These are phyloP conservation scores for Canna indica DNA, from an alignment of 176 grass and related monocot genomes.

Conservation along the genomic window DNA sequence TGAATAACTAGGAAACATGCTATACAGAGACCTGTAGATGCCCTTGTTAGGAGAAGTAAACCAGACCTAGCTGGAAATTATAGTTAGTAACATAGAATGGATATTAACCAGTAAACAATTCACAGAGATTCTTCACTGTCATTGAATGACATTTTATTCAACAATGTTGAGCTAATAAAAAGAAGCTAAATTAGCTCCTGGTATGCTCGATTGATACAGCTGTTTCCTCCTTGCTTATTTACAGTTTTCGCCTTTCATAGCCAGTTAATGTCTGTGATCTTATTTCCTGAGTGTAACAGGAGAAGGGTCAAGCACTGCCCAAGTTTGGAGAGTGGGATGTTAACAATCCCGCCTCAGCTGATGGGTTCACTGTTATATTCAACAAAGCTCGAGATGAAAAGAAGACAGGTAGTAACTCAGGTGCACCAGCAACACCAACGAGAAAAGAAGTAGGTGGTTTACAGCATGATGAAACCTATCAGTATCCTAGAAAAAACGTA, in stretches of 20 bases:
- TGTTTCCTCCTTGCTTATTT: no score
- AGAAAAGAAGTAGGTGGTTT: conserved; percentile 18
- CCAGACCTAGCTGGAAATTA: no score
- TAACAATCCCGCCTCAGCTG: conserved; percentile 42
- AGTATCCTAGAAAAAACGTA: conserved; percentile 34
- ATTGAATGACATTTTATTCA: neutral
- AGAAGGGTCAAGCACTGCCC: conserved; percentile 31
- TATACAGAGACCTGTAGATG: neutral
- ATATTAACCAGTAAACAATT: no score
- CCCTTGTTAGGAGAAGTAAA: neutral
- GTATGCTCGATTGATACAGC: no score
- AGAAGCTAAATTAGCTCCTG: neutral
- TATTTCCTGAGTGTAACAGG: conserved; percentile 13
- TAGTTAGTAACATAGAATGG: no score
- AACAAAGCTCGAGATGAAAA: conserved; percentile 45
- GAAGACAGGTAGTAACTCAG: conserved; percentile 19
- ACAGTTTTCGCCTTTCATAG: neutral
- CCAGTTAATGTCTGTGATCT: neutral
- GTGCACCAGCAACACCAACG: conserved; percentile 4
- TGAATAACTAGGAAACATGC: neutral
- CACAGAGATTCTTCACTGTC: neutral
- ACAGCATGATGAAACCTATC: conserved; percentile 24
- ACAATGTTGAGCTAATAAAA: neutral
- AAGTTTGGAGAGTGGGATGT: conserved; percentile 53
- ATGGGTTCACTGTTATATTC: conserved; percentile 47